Base-by-base conservation (phyloP, 2,329 filamentous ascomycete genomes). In the Xylaria arbuscula region DNA sequence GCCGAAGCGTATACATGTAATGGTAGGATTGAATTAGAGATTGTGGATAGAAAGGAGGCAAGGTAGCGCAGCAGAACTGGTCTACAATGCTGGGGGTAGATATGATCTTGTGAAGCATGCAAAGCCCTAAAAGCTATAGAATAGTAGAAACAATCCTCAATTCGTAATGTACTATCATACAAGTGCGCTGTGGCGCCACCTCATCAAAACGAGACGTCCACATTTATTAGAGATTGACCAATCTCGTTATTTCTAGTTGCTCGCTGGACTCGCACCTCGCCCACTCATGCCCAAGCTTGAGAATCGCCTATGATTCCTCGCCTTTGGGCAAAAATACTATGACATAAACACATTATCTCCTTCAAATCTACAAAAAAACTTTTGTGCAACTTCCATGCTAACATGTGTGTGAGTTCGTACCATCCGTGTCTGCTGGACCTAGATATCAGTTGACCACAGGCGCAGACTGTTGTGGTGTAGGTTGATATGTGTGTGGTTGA, bases 51-150 rank as follows among this genome's bases (percentile, higher is more conserved):
- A 34, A 34, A 53, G 15, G 2, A 34, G 24, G 2, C 17, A 3
- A 19, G 15, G 17, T 32, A 19, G 8, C 15, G 15, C 0, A 48
- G 28, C 19, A 28, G 32, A 4, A 2, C 8, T 47, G 24, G 13
- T 32, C 17, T 22, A 22, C 13, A 2, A 36, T 19, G 22, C 47
- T 19, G 17, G 5, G 11, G 19, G 34, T 2, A 15, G 9, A 11
- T n/a, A 17, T 17, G 24, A 42, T 11, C 28, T 15, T 5, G 32
- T 1, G 36, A 51, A 53, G 32, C 19, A 64, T 80, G 87, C 88
- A 78, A 97, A 97, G 83, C 71, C 76, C 56, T 79, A 79, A 70
- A 70, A 15, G 28, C 54, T 28, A 28, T 28, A 28, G 28, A 28
- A 19, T 34, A 55, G 28, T 45, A 58, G 17, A 64, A 64, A 62